Base-by-base conservation (phyloP, 768 basidiomycete species). In the Russula foetens region DNA sequence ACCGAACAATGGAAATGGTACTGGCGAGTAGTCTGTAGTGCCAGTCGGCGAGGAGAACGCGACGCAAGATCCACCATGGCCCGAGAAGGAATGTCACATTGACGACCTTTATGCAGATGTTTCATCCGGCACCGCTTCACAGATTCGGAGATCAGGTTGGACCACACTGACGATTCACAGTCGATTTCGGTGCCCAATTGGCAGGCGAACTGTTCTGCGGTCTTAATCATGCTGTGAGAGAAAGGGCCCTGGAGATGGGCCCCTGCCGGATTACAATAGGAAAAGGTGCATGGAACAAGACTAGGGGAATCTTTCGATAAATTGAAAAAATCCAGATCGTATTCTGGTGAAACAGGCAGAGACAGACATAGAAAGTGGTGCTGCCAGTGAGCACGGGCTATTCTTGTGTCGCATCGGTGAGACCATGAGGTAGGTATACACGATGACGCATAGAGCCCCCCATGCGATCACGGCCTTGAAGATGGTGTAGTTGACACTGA, bases 381-480 rank as follows among this genome's bases (percentile, higher is more conserved):
- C n/a, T n/a, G n/a, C n/a, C 2, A 47, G 14, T n/a, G 14, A 7
- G 12, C 49, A 57, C 15, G 47, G 56, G 28, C 47, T 57, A 4
- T 49, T 45, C 8, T 57, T 33, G 26, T 45, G 26, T 28, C 59
- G 35, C 17, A 56, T 44, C 15, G 62, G 62, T 9, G 53, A 21
- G 23, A 63, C n/a, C 11, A 53, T 55, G 53, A 47, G 80, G 81
- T 35, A 57, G 33, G 62, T 26, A 44, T 68, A 70, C 19, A 63
- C 12, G 2, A 59, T 12, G 15, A 54, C 59, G 46, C 64, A 67
- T 24, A 56, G 2, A 4, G 35, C 50, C 7, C 64, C 45, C 24
- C 65, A 59, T 3, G 46, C 21, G 2, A 62, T 46, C 8, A 62
- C 53, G 6, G 56, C 53, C 3, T 52, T 55, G 17, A 67, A 65